These are phyloP conservation scores for Selenicereus undatus DNA, from an alignment of 148 eudicot genomes.

Conservation along the genomic window DNA sequence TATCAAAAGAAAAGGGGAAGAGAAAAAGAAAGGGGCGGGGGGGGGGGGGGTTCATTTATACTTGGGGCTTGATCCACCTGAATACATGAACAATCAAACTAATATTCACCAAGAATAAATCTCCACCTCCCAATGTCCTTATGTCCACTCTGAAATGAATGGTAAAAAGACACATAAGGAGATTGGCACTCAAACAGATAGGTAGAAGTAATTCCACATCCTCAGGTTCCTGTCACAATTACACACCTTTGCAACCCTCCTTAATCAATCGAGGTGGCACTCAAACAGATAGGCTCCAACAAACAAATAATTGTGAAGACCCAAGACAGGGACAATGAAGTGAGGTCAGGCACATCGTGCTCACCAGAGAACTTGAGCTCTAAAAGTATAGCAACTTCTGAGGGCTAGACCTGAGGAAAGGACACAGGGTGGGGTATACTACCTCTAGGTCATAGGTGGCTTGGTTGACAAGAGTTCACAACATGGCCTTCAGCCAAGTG, in stretches of 20 bases:
- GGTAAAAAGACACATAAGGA: no score
- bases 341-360: background rate
- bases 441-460: no score
- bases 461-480: no score
- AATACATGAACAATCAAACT: no score
- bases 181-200: constrained; percentile 7
- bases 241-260: background rate
- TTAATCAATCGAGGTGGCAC: background rate
- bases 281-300: background rate
- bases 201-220: background rate
- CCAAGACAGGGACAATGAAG: background rate
- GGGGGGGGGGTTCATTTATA: background rate
- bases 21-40: background rate
- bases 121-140: no score
- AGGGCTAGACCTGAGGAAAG: no score
- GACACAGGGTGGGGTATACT: no score
- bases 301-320: background rate
- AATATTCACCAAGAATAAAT: no score
- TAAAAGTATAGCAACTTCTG: background rate
- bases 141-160: no score
- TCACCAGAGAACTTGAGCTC: background rate
- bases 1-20: background rate
- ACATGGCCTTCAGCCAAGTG: background rate
- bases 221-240: no score
- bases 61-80: no score